Percentiles rank a stretch among this genome's conserved stretches.
phyloP scores from a whole-genome alignment of 2,329 filamentous ascomycete genomes.

The Lecanicillium sp. region DNA sequence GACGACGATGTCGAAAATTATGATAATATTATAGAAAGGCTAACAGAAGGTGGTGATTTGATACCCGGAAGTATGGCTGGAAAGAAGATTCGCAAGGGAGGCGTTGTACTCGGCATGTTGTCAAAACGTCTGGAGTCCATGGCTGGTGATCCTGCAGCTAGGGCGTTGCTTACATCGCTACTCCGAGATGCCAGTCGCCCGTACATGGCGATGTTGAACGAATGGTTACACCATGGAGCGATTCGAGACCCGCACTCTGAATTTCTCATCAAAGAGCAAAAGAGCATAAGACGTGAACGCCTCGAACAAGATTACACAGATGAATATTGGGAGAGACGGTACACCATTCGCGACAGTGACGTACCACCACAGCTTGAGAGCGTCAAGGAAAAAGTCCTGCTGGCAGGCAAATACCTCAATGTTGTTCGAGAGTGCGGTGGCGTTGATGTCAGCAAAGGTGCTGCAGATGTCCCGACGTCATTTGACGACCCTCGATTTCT shows the following conservation, averaged over 20 bases:
- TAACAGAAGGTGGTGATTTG: constrained; percentile 79
- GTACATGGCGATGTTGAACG: constrained; percentile 97
- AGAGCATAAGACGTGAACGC: constrained; percentile 84
- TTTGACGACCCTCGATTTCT: constrained; percentile 90
- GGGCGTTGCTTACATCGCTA: constrained; percentile 70
- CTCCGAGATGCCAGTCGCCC: constrained; percentile 83
- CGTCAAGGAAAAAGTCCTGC: constrained; percentile 86
- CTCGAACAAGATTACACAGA: constrained; percentile 96
- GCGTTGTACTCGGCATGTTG: constrained; percentile 81
- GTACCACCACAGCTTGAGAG: constrained; percentile 85
- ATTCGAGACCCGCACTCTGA: constrained; percentile 92
- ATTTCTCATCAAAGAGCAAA: constrained; percentile 92
- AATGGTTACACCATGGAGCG: constrained; percentile 93
- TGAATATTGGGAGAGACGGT: constrained; percentile 97
- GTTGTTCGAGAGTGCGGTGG: constrained; percentile 96
- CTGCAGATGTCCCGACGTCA: constrained; percentile 78
- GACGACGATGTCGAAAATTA: constrained; percentile 74
- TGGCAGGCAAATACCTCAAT: constrained; percentile 96
- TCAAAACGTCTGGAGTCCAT: constrained; percentile 79
- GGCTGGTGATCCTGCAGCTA: constrained; percentile 86
- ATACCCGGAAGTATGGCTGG: constrained; percentile 68
- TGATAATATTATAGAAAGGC: constrained; percentile 84
- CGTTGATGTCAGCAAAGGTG: constrained; percentile 84
- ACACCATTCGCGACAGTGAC: constrained; percentile 85
- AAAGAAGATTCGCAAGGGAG: constrained; percentile 95